Evolutionary conservation across 305 asterid species (phyloP).

Genomic region (Fraxinus nigra): DNA sequence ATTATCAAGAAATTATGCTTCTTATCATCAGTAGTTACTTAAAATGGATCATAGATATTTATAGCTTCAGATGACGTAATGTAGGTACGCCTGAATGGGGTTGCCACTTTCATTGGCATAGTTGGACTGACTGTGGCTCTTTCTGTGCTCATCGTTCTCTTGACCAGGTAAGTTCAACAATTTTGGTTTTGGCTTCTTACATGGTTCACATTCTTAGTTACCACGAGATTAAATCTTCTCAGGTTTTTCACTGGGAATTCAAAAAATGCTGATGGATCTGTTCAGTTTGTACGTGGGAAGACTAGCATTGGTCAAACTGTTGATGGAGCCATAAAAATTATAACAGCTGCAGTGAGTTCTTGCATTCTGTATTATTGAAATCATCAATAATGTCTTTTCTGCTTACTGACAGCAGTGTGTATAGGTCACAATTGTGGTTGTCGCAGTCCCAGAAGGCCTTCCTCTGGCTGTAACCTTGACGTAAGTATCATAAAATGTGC

Average conservation of each 20-base stretch:
- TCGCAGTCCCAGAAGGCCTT: slow-evolving; percentile 98
- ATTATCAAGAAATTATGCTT: neutral
- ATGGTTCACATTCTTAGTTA: slow-evolving; percentile 15
- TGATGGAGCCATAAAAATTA: slow-evolving; percentile 72
- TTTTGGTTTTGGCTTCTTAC: slow-evolving; percentile 5
- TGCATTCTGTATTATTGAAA: slow-evolving; percentile 23
- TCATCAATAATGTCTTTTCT: slow-evolving; percentile 16
- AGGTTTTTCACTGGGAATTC: slow-evolving; percentile 88
- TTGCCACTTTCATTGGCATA: slow-evolving; percentile 87
- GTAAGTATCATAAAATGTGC: slow-evolving; percentile 42
- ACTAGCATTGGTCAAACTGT: slow-evolving; percentile 49
- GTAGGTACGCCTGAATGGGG: slow-evolving; percentile 96
- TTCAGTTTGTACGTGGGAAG: slow-evolving; percentile 69
- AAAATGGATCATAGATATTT: slow-evolving; percentile 8
- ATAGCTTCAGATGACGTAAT: slow-evolving; percentile 29
- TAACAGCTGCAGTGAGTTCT: slow-evolving; percentile 85
- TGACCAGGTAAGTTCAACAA: slow-evolving; percentile 53
- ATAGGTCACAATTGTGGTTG: slow-evolving; percentile 95
- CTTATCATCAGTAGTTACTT: slow-evolving; percentile 3
- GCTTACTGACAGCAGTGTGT: slow-evolving; percentile 37
- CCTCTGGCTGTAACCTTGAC: slow-evolving; percentile 97
- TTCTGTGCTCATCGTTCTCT: slow-evolving; percentile 65
- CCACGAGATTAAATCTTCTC: slow-evolving; percentile 19
- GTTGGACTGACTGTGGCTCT: slow-evolving; percentile 92
- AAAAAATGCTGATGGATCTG: slow-evolving; percentile 65